These are phyloP conservation scores for Bisporella sp. DNA, from an alignment of 2,329 filamentous ascomycete species.

Conservation along the genomic window DNA sequence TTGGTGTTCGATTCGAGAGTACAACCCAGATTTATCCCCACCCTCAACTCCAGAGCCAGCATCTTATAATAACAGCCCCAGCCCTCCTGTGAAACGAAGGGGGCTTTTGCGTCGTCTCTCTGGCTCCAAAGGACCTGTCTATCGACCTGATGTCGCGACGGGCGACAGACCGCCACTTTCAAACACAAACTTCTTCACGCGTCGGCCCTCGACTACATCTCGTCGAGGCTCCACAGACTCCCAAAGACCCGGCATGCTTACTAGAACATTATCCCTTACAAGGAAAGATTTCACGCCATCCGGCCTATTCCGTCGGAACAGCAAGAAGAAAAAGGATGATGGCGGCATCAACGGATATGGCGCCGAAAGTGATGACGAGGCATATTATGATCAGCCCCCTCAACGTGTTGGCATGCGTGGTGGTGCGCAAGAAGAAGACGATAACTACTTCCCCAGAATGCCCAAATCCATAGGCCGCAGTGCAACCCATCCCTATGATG, in stretches of 20 bases:
- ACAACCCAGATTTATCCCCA: conserved; percentile 71
- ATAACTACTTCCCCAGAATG: conserved; percentile 42
- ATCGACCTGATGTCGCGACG: conserved; percentile 19
- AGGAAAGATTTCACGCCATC: conserved; percentile 41
- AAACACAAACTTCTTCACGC: conserved; percentile 28
- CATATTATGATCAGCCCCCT: conserved; percentile 6
- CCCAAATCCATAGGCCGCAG: conserved; percentile 9
- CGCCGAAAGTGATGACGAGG: conserved; percentile 38
- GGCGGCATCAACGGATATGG: conserved; percentile 51
- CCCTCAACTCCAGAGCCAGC: conserved; percentile 53
- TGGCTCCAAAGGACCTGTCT: conserved; percentile 24
- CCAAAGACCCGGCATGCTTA: conserved; percentile 37
- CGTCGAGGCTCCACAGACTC: conserved; percentile 32
- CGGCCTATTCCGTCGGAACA: conserved; percentile 40
- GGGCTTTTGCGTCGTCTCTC: conserved; percentile 26
- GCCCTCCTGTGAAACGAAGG: conserved; percentile 20
- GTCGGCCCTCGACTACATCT: conserved; percentile 34
- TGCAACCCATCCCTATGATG: conserved; percentile 8
- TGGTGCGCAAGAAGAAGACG: conserved; percentile 38
- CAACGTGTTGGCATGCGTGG: conserved; percentile 24
- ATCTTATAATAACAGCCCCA: conserved; percentile 32
- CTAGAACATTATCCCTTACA: conserved; percentile 55
- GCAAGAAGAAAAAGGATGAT: conserved; percentile 34
- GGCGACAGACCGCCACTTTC: conserved; percentile 17
- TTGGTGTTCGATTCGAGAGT: conserved; percentile 89